These are phyloP conservation scores for Aspergillus brunneoviolaceus DNA, from an alignment of 2,329 filamentous ascomycete species.

Conservation along the genomic window DNA sequence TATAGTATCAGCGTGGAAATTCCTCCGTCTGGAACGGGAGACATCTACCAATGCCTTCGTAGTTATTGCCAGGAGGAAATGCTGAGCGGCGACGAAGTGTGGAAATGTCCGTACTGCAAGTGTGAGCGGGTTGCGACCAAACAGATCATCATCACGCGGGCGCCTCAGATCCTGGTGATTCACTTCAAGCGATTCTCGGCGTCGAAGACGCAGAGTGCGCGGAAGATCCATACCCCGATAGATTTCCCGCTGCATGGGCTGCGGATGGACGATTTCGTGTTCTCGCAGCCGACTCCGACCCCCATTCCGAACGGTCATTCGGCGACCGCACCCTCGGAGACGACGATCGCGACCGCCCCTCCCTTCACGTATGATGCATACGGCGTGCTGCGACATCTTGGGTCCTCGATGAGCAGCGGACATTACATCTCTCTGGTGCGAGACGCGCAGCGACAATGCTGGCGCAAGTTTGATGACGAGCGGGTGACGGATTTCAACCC, in stretches of 20 bases:
- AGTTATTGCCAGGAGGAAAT: conserved; percentile 68
- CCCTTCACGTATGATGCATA: conserved; percentile 83
- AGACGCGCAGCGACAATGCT: conserved; percentile 57
- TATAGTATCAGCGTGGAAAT: conserved; percentile 72
- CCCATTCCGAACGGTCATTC: conserved; percentile 17
- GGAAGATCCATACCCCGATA: conserved; percentile 70
- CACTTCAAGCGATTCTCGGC: conserved; percentile 71
- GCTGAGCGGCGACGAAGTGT: conserved; percentile 65
- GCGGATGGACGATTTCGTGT: conserved; percentile 60
- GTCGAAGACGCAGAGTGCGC: conserved; percentile 54
- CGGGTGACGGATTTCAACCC: conserved; percentile 58
- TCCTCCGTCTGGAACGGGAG: conserved; percentile 57
- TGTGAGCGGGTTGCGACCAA: conserved; percentile 66
- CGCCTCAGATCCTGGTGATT: conserved; percentile 76
- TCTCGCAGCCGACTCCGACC: conserved; percentile 46
- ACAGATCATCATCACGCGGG: conserved; percentile 70
- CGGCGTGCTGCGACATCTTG: conserved; percentile 76
- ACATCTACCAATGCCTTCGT: conserved; percentile 68
- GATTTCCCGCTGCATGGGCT: conserved; percentile 75
- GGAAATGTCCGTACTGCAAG: conserved; percentile 75
- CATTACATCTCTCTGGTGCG: conserved; percentile 77
- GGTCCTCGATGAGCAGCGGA: conserved; percentile 65
- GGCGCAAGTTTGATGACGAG: conserved; percentile 63
- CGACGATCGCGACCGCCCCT: conserved; percentile 45
- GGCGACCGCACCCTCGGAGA: conserved; percentile 57